Evolutionary conservation across 192 early-diverging fungal genomes (phyloP).

Genomic region (Coemansia sp.): DNA sequence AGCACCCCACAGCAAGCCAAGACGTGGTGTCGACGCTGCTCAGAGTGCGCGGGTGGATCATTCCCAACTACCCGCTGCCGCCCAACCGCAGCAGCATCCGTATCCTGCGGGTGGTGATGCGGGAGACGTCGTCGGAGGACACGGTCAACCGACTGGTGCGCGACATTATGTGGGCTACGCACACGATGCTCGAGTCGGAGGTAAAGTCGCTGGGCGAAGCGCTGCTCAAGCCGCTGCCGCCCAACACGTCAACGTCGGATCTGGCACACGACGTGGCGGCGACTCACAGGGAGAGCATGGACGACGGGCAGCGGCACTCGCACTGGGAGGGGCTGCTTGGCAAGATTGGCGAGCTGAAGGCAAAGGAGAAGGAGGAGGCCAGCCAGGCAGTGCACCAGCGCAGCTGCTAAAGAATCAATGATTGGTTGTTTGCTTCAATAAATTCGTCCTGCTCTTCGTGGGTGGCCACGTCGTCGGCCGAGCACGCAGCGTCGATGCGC

Average conservation of each 20-base stretch:
- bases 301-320: slow-evolving; percentile 12
- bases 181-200: slow-evolving; percentile 47
- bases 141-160: slow-evolving; percentile 51
- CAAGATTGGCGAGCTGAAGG: slow-evolving; percentile 34
- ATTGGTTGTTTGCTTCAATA: background rate
- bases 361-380: background rate
- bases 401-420: slow-evolving; percentile 19
- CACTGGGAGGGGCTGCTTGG: slow-evolving; percentile 32
- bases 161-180: slow-evolving; percentile 56
- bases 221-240: slow-evolving; percentile 27
- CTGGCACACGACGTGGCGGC: slow-evolving; percentile 24
- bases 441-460: background rate
- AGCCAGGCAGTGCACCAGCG: slow-evolving; percentile 34
- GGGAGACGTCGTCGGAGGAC: slow-evolving; percentile 58
- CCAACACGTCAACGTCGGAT: slow-evolving; percentile 21
- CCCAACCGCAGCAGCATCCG: slow-evolving; percentile 48
- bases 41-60: slow-evolving; percentile 71
- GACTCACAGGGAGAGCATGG: slow-evolving; percentile 9
- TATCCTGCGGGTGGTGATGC: slow-evolving; percentile 66
- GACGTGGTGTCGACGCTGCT: slow-evolving; percentile 58
- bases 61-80: slow-evolving; percentile 73
- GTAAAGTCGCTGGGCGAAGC: slow-evolving; percentile 33
- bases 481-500: slow-evolving; percentile 36
- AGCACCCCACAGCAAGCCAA: slow-evolving; percentile 58
- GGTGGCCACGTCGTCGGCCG: slow-evolving; percentile 17